A percentile compares a stretch with the other conserved stretches of the same genome.
Conservation (phyloP, 371 early-diverging fungal genomes). For the Mucor mucedo region DNA sequence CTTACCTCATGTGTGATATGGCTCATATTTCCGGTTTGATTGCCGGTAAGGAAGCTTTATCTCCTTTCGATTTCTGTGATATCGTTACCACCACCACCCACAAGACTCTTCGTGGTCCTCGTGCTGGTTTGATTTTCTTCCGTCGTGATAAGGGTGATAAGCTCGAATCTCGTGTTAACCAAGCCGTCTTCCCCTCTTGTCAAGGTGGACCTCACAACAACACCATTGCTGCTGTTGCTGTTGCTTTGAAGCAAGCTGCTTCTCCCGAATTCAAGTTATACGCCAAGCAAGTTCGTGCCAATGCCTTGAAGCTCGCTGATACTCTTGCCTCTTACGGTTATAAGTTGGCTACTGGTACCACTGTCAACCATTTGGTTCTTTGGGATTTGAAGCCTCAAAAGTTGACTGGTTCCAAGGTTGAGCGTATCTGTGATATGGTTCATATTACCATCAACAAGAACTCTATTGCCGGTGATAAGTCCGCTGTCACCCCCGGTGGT, state of each 20-base stretch:
- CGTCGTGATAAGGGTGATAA: conserved; percentile 85
- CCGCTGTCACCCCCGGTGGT: conserved; percentile 91
- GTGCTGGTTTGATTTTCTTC: conserved; percentile 99
- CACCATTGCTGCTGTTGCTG: conserved; percentile 98
- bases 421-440: conserved; percentile 96
- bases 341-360: conserved; percentile 90
- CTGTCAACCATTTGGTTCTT: conserved; percentile 95
- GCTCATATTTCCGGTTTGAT: conserved; percentile 97
- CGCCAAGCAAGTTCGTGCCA: conserved; percentile 90
- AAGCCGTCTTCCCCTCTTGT: conserved; percentile 97
- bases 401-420: conserved; percentile 87
- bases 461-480: conserved; percentile 89
- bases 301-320: conserved; percentile 84
- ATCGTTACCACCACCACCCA: conserved; percentile 99
- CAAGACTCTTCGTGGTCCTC: conserved; percentile 99
- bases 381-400: conserved; percentile 89
- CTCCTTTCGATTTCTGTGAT: conserved; percentile 98
- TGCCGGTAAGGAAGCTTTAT: conserved; percentile 86
- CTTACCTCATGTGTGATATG: conserved; percentile 98
- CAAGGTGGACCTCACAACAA: conserved; percentile 99
- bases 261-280: conserved; percentile 94
- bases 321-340: conserved; percentile 80
- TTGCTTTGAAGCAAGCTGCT: conserved; percentile 95
- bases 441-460: conserved; percentile 95
- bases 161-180: conserved; percentile 94